phyloP scores from a whole-genome alignment of 2,329 filamentous ascomycete genomes.

The Colletotrichum sp. region DNA sequence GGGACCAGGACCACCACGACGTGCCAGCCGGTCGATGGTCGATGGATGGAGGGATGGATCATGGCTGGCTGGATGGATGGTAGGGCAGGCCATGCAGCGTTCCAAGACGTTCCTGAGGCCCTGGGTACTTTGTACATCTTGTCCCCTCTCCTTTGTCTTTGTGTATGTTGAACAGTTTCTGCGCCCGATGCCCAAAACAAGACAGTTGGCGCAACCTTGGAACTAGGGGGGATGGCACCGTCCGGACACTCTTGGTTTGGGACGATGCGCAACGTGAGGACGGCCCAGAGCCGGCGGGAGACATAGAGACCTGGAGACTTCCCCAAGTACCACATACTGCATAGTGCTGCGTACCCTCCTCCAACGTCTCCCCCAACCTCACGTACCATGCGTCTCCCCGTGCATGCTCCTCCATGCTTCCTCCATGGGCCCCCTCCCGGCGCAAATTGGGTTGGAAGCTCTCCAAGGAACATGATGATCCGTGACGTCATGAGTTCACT shows the following conservation, averaged over 20 bases:
- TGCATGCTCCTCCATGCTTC: not conserved
- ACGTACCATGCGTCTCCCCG: not conserved
- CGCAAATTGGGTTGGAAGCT: constrained; percentile 12
- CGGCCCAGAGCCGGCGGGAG: not conserved
- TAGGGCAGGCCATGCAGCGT: not conserved
- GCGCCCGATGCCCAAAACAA: not conserved
- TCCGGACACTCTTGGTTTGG: not conserved
- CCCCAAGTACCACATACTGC: not conserved
- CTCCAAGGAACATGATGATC: constrained; percentile 12
- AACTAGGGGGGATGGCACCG: not conserved
- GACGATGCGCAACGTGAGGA: not conserved
- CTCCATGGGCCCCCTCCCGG: not conserved
- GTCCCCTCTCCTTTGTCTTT: not conserved
- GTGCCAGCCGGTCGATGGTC: not conserved
- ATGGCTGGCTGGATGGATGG: not conserved
- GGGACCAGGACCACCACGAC: not conserved
- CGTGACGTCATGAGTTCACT: constrained; percentile 10
- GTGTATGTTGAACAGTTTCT: not conserved
- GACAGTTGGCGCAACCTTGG: not conserved
- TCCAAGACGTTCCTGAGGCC: not conserved
- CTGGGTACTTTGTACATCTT: not conserved
- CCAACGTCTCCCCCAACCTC: not conserved
- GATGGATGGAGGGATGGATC: not conserved
- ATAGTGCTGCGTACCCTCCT: not conserved
- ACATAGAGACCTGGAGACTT: not conserved